Evolutionary conservation across 768 basidiomycete species (phyloP).

Genomic region (Asterophora lycoperdoides): DNA sequence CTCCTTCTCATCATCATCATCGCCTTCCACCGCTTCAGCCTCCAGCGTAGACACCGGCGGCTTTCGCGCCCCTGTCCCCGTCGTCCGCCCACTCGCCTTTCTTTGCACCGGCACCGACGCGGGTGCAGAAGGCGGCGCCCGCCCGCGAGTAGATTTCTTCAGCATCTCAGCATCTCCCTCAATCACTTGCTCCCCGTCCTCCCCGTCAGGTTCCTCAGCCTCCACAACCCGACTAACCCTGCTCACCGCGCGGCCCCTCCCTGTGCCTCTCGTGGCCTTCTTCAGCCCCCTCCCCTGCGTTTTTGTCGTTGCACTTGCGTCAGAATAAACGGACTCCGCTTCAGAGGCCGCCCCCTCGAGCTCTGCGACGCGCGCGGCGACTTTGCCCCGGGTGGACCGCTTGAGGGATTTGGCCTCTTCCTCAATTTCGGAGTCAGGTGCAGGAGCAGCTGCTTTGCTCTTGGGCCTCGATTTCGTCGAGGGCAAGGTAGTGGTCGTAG

Average conservation of each 20-base stretch:
- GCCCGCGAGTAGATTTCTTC: not conserved
- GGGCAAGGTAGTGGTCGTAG: too few relatives aligned
- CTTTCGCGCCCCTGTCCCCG: conserved; percentile 6
- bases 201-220: not conserved
- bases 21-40: conserved; percentile 9
- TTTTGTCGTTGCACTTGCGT: not conserved
- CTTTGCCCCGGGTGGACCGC: conserved; percentile 6
- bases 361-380: conserved; percentile 1
- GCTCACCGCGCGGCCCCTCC: too few relatives aligned
- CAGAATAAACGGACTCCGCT: too few relatives aligned
- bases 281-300: conserved; percentile 7
- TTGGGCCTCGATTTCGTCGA: too few relatives aligned
- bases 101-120: not conserved
- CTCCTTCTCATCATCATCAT: conserved; percentile 16
- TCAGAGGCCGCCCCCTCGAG: not conserved
- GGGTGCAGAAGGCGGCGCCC: too few relatives aligned
- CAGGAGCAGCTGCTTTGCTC: conserved; percentile 10
- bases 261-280: conserved; percentile 9
- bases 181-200: not conserved
- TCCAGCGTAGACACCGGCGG: conserved; percentile 1
- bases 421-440: conserved; percentile 19
- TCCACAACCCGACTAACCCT: too few relatives aligned
- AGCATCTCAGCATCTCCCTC: too few relatives aligned
- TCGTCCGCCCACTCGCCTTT: conserved; percentile 4
- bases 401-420: conserved; percentile 2